These are phyloP conservation scores for Rhynchosporium agropyri DNA, from an alignment of 2,329 filamentous ascomycete genomes.

Conservation along the genomic window DNA sequence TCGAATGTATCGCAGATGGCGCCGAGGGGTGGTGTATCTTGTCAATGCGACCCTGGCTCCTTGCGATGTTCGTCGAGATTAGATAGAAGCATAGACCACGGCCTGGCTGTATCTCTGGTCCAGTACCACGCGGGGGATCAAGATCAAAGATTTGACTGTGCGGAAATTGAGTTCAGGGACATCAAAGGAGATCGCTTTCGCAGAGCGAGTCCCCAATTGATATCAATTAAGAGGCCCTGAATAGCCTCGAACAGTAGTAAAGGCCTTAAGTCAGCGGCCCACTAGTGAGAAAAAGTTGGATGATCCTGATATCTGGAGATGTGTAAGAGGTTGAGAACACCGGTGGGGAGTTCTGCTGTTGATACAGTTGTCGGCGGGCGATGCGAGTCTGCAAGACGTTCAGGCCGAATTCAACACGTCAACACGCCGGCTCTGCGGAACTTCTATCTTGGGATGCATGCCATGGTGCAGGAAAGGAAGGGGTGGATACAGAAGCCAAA, in stretches of 20 bases:
- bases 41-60: conserved; percentile 7
- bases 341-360: neutral
- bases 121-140: conserved; percentile 17
- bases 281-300: conserved; percentile 4
- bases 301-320: neutral
- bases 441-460: conserved; percentile 9
- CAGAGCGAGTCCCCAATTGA: neutral
- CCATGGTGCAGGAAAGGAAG: conserved; percentile 25
- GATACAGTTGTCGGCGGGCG: conserved; percentile 2
- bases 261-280: neutral
- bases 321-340: too few relatives aligned
- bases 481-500: conserved; percentile 25
- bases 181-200: conserved; percentile 11
- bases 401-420: conserved; percentile 9
- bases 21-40: conserved; percentile 6
- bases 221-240: neutral
- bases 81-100: conserved; percentile 9
- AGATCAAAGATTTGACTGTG: conserved; percentile 6
- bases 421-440: conserved; percentile 28
- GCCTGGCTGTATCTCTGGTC: conserved; percentile 3
- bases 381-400: conserved; percentile 14
- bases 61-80: conserved; percentile 8
- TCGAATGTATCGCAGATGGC: conserved; percentile 5
- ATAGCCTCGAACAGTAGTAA: neutral
- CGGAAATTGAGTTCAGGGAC: conserved; percentile 16